Evolutionary conservation across 2,329 filamentous ascomycete genomes (phyloP), one percentile per base, ranked within the genome.

Genomic region (Monosporascus sp.): DNA sequence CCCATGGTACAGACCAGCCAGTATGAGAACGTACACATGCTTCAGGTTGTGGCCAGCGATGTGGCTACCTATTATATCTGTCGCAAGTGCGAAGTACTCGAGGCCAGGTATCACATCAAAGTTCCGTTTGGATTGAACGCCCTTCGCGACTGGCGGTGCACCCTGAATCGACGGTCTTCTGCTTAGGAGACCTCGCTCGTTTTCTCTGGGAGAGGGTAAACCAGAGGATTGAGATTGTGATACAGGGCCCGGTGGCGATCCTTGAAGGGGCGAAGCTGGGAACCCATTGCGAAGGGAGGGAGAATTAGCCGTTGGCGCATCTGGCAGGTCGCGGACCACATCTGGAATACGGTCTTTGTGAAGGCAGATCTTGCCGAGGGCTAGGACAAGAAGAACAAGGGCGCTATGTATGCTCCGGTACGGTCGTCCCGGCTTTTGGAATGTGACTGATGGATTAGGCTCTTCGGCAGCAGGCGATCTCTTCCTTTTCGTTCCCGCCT

Each of bases 91-190:
- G 67, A 92, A 97, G 67, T 97, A 97, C 31, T 91, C 88, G 53
- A 97, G 74, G 0, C 94, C 94, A 0, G 94, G 93, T 55, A 97
- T 88, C 6, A 88, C 80, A 62, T 97, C 91, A 49, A 94, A 78
- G 65, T 96, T 96, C 60, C 81, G 78, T 50, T 70, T 68, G 22
- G 64, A 62, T 47, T 63, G 59, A 4, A 58, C 60, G 22, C 57
- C 54, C 58, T 65, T 73, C 6, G 65, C 39, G 17, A 52, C 53
- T 6, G 60, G 59, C 42, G 57, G 60, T 2, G 60, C 55, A 2
- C 70, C 76, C 62, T 84, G 77, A 44, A 80, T 65, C 0, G 81
- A 84, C 4, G 74, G 73, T 52, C 80, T 72, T 49, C 82, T 74
- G 58, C 77, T 79, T 57, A 73, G 69, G 1, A 68, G 60, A 6